A percentile compares a stretch with the other conserved stretches of the same genome.
These are phyloP conservation scores for Colletotrichum nymphaeae DNA, from an alignment of 2,329 filamentous ascomycete species.

Conservation along the genomic window DNA sequence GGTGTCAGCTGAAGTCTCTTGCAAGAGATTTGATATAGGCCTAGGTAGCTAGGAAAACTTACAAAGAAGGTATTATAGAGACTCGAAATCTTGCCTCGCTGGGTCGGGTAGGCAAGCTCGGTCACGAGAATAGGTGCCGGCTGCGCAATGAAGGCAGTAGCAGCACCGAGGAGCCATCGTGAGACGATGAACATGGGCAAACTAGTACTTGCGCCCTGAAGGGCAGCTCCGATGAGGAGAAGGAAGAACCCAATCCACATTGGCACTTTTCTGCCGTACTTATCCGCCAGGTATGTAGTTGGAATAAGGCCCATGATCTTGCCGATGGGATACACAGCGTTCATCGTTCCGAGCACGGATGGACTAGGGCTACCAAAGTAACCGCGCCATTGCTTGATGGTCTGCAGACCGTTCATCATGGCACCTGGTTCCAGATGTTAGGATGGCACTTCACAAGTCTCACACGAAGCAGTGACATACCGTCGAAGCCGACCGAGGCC, in stretches of 20 bases:
- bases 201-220: constrained; percentile 41
- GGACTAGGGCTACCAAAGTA: constrained; percentile 43
- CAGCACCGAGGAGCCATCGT: constrained; percentile 47
- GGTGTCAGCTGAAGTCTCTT: not conserved
- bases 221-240: constrained; percentile 44
- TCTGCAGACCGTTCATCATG: constrained; percentile 54
- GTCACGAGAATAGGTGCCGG: constrained; percentile 48
- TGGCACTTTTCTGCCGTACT: constrained; percentile 49
- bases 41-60: not conserved
- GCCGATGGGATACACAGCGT: constrained; percentile 31
- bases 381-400: constrained; percentile 48
- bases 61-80: constrained; percentile 58
- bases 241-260: constrained; percentile 45
- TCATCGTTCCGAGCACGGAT: constrained; percentile 30
- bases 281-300: constrained; percentile 43
- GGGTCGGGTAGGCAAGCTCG: constrained; percentile 49
- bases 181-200: constrained; percentile 48
- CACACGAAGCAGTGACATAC: not conserved
- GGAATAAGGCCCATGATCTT: constrained; percentile 30
- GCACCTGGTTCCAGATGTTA: constrained; percentile 39
- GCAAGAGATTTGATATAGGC: not conserved
- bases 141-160: constrained; percentile 42
- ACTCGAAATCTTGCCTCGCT: constrained; percentile 46
- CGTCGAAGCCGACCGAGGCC: constrained; percentile 55
- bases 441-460: not conserved